Base-by-base conservation (phyloP, 2,329 filamentous ascomycete species). In the Fusarium guadeloupense region DNA sequence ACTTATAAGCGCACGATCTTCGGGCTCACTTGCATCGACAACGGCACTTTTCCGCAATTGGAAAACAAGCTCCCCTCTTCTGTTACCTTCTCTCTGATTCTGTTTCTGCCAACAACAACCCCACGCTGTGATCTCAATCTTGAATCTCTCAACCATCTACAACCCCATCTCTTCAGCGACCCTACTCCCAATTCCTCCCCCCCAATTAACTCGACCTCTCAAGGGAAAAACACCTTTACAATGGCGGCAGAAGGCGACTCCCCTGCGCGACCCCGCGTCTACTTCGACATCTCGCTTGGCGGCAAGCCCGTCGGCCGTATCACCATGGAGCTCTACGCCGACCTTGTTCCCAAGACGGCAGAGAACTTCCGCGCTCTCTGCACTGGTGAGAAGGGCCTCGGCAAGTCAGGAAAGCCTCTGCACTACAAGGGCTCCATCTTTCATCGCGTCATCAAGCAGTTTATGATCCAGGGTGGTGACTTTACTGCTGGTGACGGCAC, bases 401-500 rank as follows among this genome's bases (percentile, higher is more conserved):
- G 92, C 67, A 91, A 91, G 74, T 78, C 85, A 25, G 93, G 93
- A 75, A 93, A 93, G 79, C 90, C 89, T 39, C 85, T 99, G 47
- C 90, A 92, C 82, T 99, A 92, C 86, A 97, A 97, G 83, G 90
- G 92, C 68, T 96, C 91, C 59, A 82, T 81, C 69, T 98, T 99
- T 83, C 94, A 99, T 82, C 91, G 94, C 45, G 91, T 99, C 64
- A 99, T 99, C 81, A 97, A 97, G 83, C 86, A 91, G 71, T 99
- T 99, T 80, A 98, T 99, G 94, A 95, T 97, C 72, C 76, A 78
- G 81, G 93, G 95, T 73, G 94, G 95, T 78, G 95, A 98, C 77
- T 99, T 99, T 77, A 99, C 94, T 42, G 89, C 87, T 50, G 92
- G 92, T 75, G 94, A 98, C 75, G 95, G 94, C 66, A 98, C 94